Base-by-base conservation (phyloP, 495 filamentous ascomycete genomes). In the Pyronema domesticum region DNA sequence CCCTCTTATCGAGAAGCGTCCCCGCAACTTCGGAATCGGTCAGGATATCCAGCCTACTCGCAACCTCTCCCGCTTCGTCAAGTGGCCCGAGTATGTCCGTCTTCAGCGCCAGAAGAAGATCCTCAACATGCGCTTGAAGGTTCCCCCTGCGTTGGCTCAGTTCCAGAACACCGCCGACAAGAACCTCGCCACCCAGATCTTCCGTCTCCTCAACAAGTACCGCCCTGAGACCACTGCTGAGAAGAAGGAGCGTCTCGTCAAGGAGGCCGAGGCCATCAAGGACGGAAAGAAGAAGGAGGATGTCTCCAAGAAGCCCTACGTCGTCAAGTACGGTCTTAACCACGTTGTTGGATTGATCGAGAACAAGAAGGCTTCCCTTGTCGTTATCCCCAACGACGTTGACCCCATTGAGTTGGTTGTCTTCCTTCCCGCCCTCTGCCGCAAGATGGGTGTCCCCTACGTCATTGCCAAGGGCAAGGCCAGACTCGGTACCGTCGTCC, bases 281-380 rank as follows among this genome's bases (percentile, higher is more conserved):
- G 87, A 96, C 71, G 93, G 93, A 71, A 94, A 95, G 83, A 96
- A 95, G 82, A 96, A 96, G 85, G 93, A 96, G 78, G 91, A 95
- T 69, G 89, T 93, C 66, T 83, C 79, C 82, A 96, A 96, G 85
- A 99, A 99, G 82, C 91, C 91, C 65, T 96, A 95, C 73, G 76
- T 83, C 66, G 91, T 89, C 78, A 96, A 99, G 81, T 96, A 94
- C 73, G 93, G 93, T 74, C 81, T 99, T 64, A 99, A 99, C 80
- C 93, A 99, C 78, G 91, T 99, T 65, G 93, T 99, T 62, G 93
- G 91, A 58, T 79, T 99, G 61, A 89, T 99, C 69, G 93, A 99
- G 83, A 96, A 95, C 79, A 99, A 96, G 86, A 99, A 99, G 82
- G 89, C 93, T 57, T 79, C 83, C 54, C 77, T 99, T 61, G 93